A percentile compares a stretch with the other conserved stretches of the same genome.
Conservation (phyloP, 2,329 filamentous ascomycete species). For the Nannizziopsis barbatae region DNA sequence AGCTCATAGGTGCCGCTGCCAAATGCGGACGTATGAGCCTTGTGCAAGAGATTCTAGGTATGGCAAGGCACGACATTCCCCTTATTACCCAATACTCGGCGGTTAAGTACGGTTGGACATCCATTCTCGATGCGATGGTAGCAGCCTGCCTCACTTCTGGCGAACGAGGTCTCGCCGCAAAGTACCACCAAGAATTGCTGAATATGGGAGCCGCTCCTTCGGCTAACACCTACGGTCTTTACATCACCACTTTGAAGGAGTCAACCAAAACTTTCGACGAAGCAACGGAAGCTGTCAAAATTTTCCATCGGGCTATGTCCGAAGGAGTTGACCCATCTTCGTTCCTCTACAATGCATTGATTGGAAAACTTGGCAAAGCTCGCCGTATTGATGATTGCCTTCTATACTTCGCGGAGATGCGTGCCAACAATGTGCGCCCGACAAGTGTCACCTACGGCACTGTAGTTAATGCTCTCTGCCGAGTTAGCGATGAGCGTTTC, state of each 20-base stretch:
- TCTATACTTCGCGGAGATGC: slow-evolving; percentile 98
- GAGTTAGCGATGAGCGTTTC: slow-evolving; percentile 94
- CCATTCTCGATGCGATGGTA: slow-evolving; percentile 92
- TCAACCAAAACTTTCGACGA: slow-evolving; percentile 97
- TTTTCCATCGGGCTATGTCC: slow-evolving; percentile 85
- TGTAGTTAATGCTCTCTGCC: slow-evolving; percentile 92
- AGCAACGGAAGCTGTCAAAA: slow-evolving; percentile 90
- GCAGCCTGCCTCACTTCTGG: slow-evolving; percentile 77
- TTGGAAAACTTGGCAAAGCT: slow-evolving; percentile 95
- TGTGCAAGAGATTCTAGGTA: slow-evolving; percentile 74
- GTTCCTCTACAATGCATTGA: slow-evolving; percentile 95
- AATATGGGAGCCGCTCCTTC: slow-evolving; percentile 85
- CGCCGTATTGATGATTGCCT: slow-evolving; percentile 96
- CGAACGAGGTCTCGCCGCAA: slow-evolving; percentile 66
- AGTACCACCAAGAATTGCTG: slow-evolving; percentile 83
- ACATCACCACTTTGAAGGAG: slow-evolving; percentile 98
- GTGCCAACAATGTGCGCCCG: slow-evolving; percentile 77
- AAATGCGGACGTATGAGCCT: slow-evolving; percentile 72
- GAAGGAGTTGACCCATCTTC: slow-evolving; percentile 94
- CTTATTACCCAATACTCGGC: slow-evolving; percentile 71
- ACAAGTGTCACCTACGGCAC: slow-evolving; percentile 98
- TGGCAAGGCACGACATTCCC: slow-evolving; percentile 82
- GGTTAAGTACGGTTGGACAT: slow-evolving; percentile 91
- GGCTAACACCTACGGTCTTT: slow-evolving; percentile 94
- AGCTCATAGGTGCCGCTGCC: slow-evolving; percentile 81